Evolutionary conservation across 2,329 filamentous ascomycete species (phyloP), one percentile per base, ranked within the genome.

Genomic region (Colletotrichum paranaense): DNA sequence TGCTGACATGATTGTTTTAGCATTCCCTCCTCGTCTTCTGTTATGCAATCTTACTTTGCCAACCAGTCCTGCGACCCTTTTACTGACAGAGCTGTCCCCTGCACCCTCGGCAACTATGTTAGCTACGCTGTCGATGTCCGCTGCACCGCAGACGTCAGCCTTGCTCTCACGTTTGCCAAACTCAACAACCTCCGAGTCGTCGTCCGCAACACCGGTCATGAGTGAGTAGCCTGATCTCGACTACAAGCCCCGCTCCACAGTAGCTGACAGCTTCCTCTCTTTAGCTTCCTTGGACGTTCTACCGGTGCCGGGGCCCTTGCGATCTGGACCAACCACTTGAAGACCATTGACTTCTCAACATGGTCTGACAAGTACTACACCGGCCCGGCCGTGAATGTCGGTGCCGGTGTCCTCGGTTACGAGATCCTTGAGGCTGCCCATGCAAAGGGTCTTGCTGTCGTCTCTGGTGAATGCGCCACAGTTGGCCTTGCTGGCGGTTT

Each of bases 321-420:
- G 16, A 76, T 85, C 57, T 84, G 83, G 81, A 85, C 81, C 2
- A 81, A 85, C 72, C 74, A 79, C 68, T 75, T 86, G 67, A 84
- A 86, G 78, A 76, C 81, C n/a, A 83, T 85, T 30, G 72, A 84
- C 38, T 83, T 86, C 75, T 78, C 83, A 26, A 73, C 70, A 0
- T 88, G 83, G 68, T 78, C 79, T 5, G 79, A 82, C 46, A 26
- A 77, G 5, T 72, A 81, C 56, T 92, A 91, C 78, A 79, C 74
- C 0, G 89, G 89, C 9, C 82, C 82, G n/a, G 88, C 88, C 0
- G 80, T 89, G 14, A 88, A 84, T 30, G 77, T 91, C 35, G 88
- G 86, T 3, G 86, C 89, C 6, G 90, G 90, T 55, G 84, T 91
- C 0, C 82, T 85, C 42, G 88, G 83, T 0, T 82, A 79, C 32